A percentile compares a stretch with the other conserved stretches of the same genome.
phyloP scores from a whole-genome alignment of 805 yeast species.

The Kodamaea lidongshanica region DNA sequence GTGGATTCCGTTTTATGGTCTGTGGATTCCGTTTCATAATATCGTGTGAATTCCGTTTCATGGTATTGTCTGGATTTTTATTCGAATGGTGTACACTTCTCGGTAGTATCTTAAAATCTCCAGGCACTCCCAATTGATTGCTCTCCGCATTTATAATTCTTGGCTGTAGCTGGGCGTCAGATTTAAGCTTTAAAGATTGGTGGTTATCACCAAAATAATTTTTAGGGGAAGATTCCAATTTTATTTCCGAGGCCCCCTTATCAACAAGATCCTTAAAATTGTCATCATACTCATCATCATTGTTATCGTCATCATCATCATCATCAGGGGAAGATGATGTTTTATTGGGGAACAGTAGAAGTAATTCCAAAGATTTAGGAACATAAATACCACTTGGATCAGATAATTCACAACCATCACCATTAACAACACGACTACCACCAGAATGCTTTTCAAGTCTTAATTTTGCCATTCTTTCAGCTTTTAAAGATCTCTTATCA shows the following conservation, averaged over 20 bases:
- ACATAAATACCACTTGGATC: constrained; percentile 2
- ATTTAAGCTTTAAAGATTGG: no score
- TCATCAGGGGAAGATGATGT: no score
- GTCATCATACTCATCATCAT: no score
- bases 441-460: constrained; percentile 1
- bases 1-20: not conserved
- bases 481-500: constrained; percentile 19
- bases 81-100: no score
- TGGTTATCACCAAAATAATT: no score
- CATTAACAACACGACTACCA: not conserved
- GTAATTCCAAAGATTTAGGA: constrained; percentile 7
- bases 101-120: no score
- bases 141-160: no score
- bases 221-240: not conserved
- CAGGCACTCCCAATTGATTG: no score
- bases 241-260: constrained; percentile 1
- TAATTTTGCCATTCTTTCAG: constrained; percentile 15
- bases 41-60: no score
- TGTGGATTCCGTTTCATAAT: not conserved
- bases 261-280: no score
- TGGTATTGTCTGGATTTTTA: no score
- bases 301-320: not conserved
- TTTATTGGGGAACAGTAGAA: constrained; percentile 6
- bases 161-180: no score
- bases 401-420: not conserved